Percentiles rank a stretch among this genome's conserved stretches.
Conservation (phyloP, 169 alveolate genomes). For the Plasmodium knowlesi region DNA sequence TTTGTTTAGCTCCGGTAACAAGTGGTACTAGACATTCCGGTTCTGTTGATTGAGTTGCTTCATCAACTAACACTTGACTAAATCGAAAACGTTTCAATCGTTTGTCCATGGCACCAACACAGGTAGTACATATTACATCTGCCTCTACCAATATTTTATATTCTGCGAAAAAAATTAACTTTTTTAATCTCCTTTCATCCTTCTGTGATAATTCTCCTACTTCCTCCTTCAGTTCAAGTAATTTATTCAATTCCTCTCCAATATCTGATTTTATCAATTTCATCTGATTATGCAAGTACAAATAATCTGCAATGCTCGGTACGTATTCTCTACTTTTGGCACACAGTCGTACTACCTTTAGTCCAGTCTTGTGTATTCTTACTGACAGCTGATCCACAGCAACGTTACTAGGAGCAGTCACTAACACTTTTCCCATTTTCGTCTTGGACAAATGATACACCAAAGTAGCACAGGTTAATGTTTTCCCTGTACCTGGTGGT, state of each 20-base stretch:
- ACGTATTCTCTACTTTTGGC: conserved; percentile 77
- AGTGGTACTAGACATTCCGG: conserved; percentile 93
- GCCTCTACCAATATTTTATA: conserved; percentile 83
- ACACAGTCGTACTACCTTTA: conserved; percentile 92
- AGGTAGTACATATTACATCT: conserved; percentile 87
- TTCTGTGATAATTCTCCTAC: conserved; percentile 87
- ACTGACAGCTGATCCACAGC: conserved; percentile 97
- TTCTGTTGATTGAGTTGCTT: conserved; percentile 96
- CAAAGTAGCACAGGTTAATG: conserved; percentile 94
- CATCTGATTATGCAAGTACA: conserved; percentile 92
- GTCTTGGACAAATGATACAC: conserved; percentile 91
- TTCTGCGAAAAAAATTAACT: conserved; percentile 90
- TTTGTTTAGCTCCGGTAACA: conserved; percentile 91
- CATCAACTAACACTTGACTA: conserved; percentile 94
- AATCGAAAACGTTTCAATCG: conserved; percentile 91
- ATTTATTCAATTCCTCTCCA: conserved; percentile 78
- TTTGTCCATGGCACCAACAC: conserved; percentile 95
- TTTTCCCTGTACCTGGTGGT: conserved; percentile 99
- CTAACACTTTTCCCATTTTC: conserved; percentile 88
- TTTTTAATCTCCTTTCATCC: conserved; percentile 89
- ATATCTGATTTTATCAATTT: conserved; percentile 80
- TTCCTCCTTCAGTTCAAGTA: conserved; percentile 85
- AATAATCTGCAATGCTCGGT: conserved; percentile 72
- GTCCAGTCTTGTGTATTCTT: conserved; percentile 93
- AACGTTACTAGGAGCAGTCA: conserved; percentile 96